A percentile compares a stretch with the other conserved stretches of the same genome.
These are phyloP conservation scores for Cicer chorassanicum DNA, from an alignment of 306 rosid genomes.

Conservation along the genomic window DNA sequence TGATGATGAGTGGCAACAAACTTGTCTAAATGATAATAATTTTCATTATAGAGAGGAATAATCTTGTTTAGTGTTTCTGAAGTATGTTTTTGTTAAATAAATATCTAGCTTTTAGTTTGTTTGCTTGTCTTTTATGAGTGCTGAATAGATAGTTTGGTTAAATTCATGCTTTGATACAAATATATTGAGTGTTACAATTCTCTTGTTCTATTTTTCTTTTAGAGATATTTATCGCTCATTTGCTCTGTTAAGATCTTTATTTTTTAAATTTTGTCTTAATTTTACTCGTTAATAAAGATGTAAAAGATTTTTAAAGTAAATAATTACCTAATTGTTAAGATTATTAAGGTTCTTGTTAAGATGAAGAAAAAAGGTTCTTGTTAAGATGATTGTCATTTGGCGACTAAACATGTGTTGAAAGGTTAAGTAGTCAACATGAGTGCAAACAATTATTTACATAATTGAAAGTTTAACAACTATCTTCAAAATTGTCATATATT, in stretches of 20 bases:
- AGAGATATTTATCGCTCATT: too few species aligned
- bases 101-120: not conserved
- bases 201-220: not conserved
- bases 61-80: conserved; percentile 21
- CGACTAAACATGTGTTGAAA: too few species aligned
- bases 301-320: too few species aligned
- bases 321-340: too few species aligned
- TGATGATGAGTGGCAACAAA: conserved; percentile 68
- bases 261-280: not conserved
- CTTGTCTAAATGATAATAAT: conserved; percentile 14
- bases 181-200: not conserved
- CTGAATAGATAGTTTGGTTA: conserved; percentile 6
- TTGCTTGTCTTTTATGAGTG: not conserved
- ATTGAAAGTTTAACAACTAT: not conserved
- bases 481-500: not conserved
- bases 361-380: not conserved
- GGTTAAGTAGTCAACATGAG: not conserved
- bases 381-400: not conserved
- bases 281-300: too few species aligned
- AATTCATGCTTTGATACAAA: conserved; percentile 8
- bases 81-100: not conserved
- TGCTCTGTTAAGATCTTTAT: too few species aligned
- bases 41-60: not conserved
- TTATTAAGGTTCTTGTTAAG: too few species aligned
- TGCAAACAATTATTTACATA: not conserved